Evolutionary conservation across 345 rosid species (phyloP).

Genomic region (Psidium friedrichsthalianum): DNA sequence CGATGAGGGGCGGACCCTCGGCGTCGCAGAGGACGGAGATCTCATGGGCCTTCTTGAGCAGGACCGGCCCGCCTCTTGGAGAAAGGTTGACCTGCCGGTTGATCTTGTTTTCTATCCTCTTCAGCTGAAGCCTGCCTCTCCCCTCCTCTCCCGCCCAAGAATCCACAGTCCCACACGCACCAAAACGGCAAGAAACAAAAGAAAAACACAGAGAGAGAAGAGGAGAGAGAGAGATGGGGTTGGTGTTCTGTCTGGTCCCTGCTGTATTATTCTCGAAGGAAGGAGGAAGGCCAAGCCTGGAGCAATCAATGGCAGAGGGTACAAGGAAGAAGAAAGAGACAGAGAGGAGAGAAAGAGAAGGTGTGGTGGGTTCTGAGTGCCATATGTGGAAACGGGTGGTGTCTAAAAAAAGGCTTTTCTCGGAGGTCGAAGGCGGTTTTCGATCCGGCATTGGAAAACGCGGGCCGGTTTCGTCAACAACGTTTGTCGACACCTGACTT

Average conservation of each 20-base stretch:
- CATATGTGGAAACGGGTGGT: neutral
- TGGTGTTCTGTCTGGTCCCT: neutral
- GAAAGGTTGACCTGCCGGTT: slow-evolving; percentile 33
- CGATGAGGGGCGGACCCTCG: slow-evolving; percentile 14
- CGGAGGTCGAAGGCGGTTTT: too few relatives aligned
- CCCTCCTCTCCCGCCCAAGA: slow-evolving; percentile 4
- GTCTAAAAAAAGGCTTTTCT: neutral
- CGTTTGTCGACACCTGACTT: slow-evolving; percentile 21
- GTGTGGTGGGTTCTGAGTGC: neutral
- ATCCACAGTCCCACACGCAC: neutral
- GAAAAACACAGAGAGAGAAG: neutral
- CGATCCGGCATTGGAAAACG: slow-evolving; percentile 1
- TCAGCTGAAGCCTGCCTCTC: slow-evolving; percentile 38
- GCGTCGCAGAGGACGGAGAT: slow-evolving; percentile 22
- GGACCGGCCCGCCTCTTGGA: slow-evolving; percentile 30
- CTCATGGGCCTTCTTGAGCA: slow-evolving; percentile 39
- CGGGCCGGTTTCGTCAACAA: slow-evolving; percentile 11
- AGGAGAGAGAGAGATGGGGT: neutral
- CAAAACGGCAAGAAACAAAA: neutral
- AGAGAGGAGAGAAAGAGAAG: neutral
- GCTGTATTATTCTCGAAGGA: too few relatives aligned
- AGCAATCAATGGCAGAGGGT: neutral
- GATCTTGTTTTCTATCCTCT: slow-evolving; percentile 32
- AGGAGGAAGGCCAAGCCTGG: neutral
- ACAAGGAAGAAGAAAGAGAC: neutral